phyloP scores from a whole-genome alignment of 2,329 filamentous ascomycete species.

The Beauveria sp. region DNA sequence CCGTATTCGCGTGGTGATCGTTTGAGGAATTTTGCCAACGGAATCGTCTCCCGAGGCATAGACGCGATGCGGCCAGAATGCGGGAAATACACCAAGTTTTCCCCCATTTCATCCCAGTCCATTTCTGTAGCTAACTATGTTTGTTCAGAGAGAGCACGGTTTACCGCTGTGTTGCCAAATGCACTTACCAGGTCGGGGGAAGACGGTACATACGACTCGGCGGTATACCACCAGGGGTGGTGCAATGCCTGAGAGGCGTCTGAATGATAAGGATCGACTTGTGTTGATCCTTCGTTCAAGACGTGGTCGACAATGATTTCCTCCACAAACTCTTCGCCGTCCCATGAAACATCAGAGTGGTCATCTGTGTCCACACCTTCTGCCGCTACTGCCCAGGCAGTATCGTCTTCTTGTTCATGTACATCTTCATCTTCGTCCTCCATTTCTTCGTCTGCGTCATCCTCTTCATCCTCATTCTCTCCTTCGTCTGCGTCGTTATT shows the following conservation, averaged over 20 bases:
- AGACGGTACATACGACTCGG: not conserved
- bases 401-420: not conserved
- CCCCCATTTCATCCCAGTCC: constrained; percentile 1
- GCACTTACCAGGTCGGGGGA: not conserved
- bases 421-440: not conserved
- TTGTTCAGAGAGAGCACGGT: not conserved
- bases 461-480: not conserved
- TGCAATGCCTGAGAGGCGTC: not conserved
- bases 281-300: constrained; percentile 8
- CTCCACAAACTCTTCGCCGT: not conserved
- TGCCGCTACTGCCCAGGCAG: not conserved
- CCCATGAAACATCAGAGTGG: constrained; percentile 1
- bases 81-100: constrained; percentile 29
- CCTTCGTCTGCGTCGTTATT: constrained; percentile 10
- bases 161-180: not conserved
- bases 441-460: constrained; percentile 14
- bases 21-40: constrained; percentile 18
- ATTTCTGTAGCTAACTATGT: not conserved
- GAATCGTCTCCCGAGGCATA: constrained; percentile 12
- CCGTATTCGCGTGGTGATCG: not conserved
- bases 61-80: constrained; percentile 21
- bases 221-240: not conserved
- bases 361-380: not conserved
- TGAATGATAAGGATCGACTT: not conserved
- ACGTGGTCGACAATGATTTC: not conserved